A percentile compares a stretch with the other conserved stretches of the same genome.
Conservation (phyloP, 208 protist genomes). For the Crithidia brevicula region DNA sequence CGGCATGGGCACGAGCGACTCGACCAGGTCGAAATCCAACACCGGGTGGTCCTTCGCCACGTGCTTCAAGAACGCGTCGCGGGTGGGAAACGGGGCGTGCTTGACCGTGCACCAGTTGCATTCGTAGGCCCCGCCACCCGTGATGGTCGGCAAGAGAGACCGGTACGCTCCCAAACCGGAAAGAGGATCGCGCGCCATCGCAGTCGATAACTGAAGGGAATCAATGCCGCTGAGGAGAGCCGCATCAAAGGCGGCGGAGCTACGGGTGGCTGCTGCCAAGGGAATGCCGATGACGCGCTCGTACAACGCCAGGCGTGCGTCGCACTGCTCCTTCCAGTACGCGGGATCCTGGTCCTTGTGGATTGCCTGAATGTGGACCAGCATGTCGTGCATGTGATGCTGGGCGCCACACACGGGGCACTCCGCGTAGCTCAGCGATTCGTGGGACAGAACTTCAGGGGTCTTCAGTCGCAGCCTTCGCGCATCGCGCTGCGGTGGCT, state of each 20-base stretch:
- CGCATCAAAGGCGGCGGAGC: too few relatives aligned
- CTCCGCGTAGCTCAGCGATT: conserved; percentile 62
- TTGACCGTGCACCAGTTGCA: conserved; percentile 85
- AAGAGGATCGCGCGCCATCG: not conserved
- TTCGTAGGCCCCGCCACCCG: conserved; percentile 56
- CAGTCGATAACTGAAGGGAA: too few relatives aligned
- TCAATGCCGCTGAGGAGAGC: too few relatives aligned
- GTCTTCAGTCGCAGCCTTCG: conserved; percentile 47
- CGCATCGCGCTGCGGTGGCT: not conserved
- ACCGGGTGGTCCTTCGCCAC: conserved; percentile 69
- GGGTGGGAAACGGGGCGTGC: conserved; percentile 48
- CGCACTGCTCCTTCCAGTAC: conserved; percentile 62
- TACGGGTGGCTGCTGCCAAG: conserved; percentile 35
- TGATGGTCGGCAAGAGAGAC: conserved; percentile 58
- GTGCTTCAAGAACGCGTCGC: conserved; percentile 84
- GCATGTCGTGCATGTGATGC: conserved; percentile 71
- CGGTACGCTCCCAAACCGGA: not conserved
- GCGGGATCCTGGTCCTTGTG: conserved; percentile 55
- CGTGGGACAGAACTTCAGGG: conserved; percentile 57
- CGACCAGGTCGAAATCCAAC: conserved; percentile 74
- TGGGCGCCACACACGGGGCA: conserved; percentile 66
- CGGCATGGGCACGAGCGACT: conserved; percentile 51
- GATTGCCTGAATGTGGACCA: conserved; percentile 64
- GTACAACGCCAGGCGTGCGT: conserved; percentile 71
- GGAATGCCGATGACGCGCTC: conserved; percentile 57